Percentiles rank a stretch among this genome's conserved stretches.
These are phyloP conservation scores for Penicillium sclerotigenum DNA, from an alignment of 2,329 filamentous ascomycete genomes.

Conservation along the genomic window DNA sequence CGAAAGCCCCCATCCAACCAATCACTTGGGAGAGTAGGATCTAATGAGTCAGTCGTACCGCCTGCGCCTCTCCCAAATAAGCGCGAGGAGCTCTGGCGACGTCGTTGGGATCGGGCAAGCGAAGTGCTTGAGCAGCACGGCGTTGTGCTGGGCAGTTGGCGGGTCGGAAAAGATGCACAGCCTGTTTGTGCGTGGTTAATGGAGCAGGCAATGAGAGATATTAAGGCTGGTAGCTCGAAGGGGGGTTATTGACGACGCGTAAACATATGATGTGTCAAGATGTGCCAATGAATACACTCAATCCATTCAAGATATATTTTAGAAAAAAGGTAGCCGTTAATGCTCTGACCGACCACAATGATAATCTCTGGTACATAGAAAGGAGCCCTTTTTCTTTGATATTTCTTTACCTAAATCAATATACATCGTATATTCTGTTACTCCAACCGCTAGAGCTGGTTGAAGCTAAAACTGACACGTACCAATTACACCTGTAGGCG, in stretches of 20 bases:
- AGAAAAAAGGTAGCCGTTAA: not conserved
- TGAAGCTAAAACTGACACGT: not conserved
- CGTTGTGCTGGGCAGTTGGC: slow-evolving; percentile 47
- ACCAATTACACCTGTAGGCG: not conserved
- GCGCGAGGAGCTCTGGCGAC: slow-evolving; percentile 49
- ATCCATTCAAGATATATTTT: not conserved
- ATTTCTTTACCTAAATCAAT: too few species aligned
- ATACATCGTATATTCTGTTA: too few species aligned
- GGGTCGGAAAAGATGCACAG: slow-evolving; percentile 45
- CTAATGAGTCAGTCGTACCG: slow-evolving; percentile 15
- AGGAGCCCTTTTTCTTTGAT: not conserved
- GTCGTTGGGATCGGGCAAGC: slow-evolving; percentile 47
- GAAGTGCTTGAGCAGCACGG: slow-evolving; percentile 42
- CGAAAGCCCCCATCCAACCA: slow-evolving; percentile 24
- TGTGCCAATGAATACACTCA: not conserved
- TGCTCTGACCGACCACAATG: too few species aligned
- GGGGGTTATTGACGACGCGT: not conserved
- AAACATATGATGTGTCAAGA: not conserved
- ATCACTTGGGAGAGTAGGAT: slow-evolving; percentile 7
- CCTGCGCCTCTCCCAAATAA: slow-evolving; percentile 42
- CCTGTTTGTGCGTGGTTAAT: slow-evolving; percentile 45
- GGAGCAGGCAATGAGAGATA: slow-evolving; percentile 37
- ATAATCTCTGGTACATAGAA: not conserved
- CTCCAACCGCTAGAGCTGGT: too few species aligned
- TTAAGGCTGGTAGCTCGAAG: not conserved